phyloP scores from a whole-genome alignment of 106 monocot species.

The Ottelia alismoides region DNA sequence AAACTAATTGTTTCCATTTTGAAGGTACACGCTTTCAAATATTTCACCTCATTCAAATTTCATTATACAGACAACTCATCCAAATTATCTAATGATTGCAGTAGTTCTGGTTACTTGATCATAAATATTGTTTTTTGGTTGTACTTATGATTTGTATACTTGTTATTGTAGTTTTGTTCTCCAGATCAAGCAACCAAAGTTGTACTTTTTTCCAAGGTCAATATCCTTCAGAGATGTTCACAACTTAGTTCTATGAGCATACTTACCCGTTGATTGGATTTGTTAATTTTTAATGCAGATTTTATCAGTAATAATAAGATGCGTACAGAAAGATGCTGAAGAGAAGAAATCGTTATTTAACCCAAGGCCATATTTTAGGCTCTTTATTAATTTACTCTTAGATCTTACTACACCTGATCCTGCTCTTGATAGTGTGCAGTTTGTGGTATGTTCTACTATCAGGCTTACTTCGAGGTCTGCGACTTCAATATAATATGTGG shows the following conservation, averaged over 20 bases:
- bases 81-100: too few relatives aligned
- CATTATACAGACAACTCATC: too few relatives aligned
- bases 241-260: too few relatives aligned
- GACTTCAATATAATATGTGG: too few relatives aligned
- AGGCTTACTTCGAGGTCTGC: background rate
- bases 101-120: too few relatives aligned
- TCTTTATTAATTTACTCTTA: conserved; percentile 77
- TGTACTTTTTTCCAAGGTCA: conserved; percentile 51
- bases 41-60: too few relatives aligned
- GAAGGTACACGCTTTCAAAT: conserved; percentile 66
- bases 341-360: conserved; percentile 81
- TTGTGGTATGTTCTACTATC: conserved; percentile 48
- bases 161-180: too few relatives aligned
- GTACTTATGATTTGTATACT: too few relatives aligned
- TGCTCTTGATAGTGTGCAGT: conserved; percentile 45
- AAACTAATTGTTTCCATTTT: conserved; percentile 56
- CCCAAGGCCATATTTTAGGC: conserved; percentile 83
- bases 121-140: too few relatives aligned
- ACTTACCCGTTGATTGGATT: too few relatives aligned
- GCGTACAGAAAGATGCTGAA: conserved; percentile 74
- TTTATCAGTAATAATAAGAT: conserved; percentile 43
- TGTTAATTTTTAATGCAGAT: conserved; percentile 23
- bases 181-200: conserved; percentile 55
- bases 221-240: too few relatives aligned
- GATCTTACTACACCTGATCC: conserved; percentile 63